Base-by-base conservation (phyloP, 345 rosid species). In the Schrenkiella parvula region DNA sequence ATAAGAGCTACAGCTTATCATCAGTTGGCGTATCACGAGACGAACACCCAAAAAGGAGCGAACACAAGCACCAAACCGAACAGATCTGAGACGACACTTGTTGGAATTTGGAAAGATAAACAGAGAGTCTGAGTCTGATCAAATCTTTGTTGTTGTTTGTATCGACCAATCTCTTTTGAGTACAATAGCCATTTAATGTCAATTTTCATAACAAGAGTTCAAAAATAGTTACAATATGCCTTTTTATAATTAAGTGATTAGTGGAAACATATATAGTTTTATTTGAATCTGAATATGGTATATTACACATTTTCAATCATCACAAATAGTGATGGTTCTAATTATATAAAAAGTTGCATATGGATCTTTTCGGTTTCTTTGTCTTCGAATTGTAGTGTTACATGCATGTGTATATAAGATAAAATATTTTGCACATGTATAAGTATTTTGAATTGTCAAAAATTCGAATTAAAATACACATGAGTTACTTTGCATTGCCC, bases 1-100 rank as follows among this genome's bases (percentile, higher is more conserved):
- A 74, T 74, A 74, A 51, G 78, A 59, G 48, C 46, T 7, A 12
- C 32, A 47, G 8, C 78, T 39, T 74, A 74, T 74, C 67, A 22
- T 65, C 6, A 55, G 51, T 56, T 65, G 58, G 66, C 34, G 35
- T 66, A 58, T 66, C 53, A 74, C 61, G 65, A 65, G 71, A 55
- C 6, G 9, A 62, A 22, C 37, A 47, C 54, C 52, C 15, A 29
- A 57, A 39, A 57, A 19, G 22, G 73, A 58, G 47, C 5, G 39
- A 50, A 48, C 62, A 66, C 35, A 46, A 37, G 34, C 59, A 74
- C 38, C 56, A 46, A 47, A 9, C 14, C 35, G 7, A 44, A 56
- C 71, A 34, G 29, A 15, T 23, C 19, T 56, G 59, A 56, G 66
- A 47, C 59, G 66, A 73, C 61, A 66, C 21, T 74, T 73, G 66